These are phyloP conservation scores for Termitomyces eurrhizus DNA, from an alignment of 768 basidiomycete genomes.

Conservation along the genomic window DNA sequence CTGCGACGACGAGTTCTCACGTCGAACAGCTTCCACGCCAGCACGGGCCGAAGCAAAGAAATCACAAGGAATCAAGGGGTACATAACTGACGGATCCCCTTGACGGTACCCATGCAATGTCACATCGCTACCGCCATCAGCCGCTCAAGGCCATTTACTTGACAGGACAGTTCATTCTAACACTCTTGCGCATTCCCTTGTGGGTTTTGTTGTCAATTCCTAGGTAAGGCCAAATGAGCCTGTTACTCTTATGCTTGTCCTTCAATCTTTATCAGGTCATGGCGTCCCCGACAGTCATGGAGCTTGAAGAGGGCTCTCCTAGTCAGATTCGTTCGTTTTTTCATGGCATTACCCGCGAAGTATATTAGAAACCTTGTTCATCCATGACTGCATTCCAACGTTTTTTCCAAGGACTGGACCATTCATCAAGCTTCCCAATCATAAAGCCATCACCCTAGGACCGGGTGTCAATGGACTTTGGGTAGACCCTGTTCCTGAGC, in stretches of 20 bases:
- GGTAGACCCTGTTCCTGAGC: conserved; percentile 38
- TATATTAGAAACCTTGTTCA: conserved; percentile 13
- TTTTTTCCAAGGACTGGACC: conserved; percentile 30
- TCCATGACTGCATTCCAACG: neutral
- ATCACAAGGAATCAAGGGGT: neutral
- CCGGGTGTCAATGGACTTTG: conserved; percentile 44
- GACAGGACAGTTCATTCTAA: conserved; percentile 34
- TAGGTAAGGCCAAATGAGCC: conserved; percentile 21
- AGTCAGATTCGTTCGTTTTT: conserved; percentile 30
- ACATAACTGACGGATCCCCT: neutral
- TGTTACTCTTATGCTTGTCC: neutral
- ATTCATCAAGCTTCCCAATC: conserved; percentile 27
- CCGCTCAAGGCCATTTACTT: conserved; percentile 49
- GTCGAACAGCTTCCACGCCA: neutral
- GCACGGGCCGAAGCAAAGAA: neutral
- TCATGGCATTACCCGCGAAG: conserved; percentile 22
- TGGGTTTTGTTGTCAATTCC: conserved; percentile 41
- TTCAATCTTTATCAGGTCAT: conserved; percentile 23
- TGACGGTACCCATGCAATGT: conserved; percentile 17
- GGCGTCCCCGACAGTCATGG: conserved; percentile 47
- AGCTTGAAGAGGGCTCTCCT: conserved; percentile 34
- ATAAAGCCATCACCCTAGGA: conserved; percentile 38
- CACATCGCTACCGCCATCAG: conserved; percentile 34
- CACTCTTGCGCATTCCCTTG: conserved; percentile 40
- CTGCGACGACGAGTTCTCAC: neutral